phyloP scores from a whole-genome alignment of 2,329 filamentous ascomycete genomes.

The Ascochyta koolunga region DNA sequence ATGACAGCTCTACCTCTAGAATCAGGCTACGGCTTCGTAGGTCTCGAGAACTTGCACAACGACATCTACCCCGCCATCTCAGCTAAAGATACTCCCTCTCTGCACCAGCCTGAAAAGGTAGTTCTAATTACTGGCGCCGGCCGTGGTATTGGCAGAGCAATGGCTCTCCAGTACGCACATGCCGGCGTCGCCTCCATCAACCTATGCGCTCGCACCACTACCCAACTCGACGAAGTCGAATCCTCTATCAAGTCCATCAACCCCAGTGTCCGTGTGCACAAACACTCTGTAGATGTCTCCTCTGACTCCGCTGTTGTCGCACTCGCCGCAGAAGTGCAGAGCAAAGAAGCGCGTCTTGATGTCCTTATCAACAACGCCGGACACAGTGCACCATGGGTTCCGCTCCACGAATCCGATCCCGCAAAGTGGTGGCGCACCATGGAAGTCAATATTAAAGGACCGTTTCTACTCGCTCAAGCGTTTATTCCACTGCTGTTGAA shows the following conservation, averaged over 20 bases:
- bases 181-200: constrained; percentile 61
- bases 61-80: constrained; percentile 63
- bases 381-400: constrained; percentile 35
- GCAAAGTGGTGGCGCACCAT: constrained; percentile 51
- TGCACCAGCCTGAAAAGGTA: constrained; percentile 45
- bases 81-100: constrained; percentile 45
- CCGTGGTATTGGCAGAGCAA: constrained; percentile 60
- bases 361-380: constrained; percentile 59
- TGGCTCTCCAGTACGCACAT: constrained; percentile 60
- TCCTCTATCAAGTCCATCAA: constrained; percentile 47
- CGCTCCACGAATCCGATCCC: constrained; percentile 45
- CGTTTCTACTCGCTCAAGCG: constrained; percentile 53
- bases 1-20: background rate
- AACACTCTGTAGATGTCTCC: constrained; percentile 54
- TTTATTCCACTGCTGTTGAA: constrained; percentile 53
- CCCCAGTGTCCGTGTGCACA: constrained; percentile 51
- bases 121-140: constrained; percentile 63
- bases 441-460: constrained; percentile 59
- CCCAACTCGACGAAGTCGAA: constrained; percentile 45
- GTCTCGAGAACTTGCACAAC: constrained; percentile 40
- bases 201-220: constrained; percentile 58
- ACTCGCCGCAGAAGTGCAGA: constrained; percentile 42
- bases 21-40: constrained; percentile 21
- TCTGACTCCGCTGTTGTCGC: constrained; percentile 43
- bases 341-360: constrained; percentile 43